Base-by-base conservation (phyloP, 257 asterid genomes). In the Misopates orontium region DNA sequence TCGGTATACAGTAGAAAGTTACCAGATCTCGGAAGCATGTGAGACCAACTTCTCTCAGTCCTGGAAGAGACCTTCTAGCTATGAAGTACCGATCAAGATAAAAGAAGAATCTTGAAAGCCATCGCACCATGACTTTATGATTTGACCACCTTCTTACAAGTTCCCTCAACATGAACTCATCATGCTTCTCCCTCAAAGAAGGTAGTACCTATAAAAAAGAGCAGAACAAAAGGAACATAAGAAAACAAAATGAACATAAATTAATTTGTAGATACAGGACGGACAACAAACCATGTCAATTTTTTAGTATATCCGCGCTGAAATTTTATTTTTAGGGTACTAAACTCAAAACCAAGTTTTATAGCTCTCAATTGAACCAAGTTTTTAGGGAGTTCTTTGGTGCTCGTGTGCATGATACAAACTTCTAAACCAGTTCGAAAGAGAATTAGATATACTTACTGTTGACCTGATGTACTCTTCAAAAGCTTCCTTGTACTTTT, bases 61-160 rank as follows among this genome's bases (percentile, higher is more conserved):
- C 75, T 16, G 97, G 97, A 70, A 90, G 95, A 16, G 97, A 90
- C 78, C 97, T 87, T 72, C 99, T 80, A 69, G 95, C 91, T 62
- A 87, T 85, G 79, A 92, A 93, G 79, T 90, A 93, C 28, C 99
- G 91, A 75, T 93, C 99, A 48, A 93, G 92, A 73, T 93, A 93
- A 68, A 71, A 79, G 71, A 93, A 93, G 82, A 93, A 93, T 47
- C 97, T 79, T 4, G 99, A 93, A 48, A 93, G 84, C 99, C 99
- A 93, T 66, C 96, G 86, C 31, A 93, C 99, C 99, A 93, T 90
- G 82, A 93, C 64, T 75, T 90, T 93, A 68, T 93, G 99, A 76
- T 90, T 93, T 21, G 67, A 66, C 99, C 99, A 93, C 79, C 99
- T 83, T 74, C 80, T 72, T 39, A 93, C 99, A 5, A 93, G 91